Base-by-base conservation (phyloP, 441 rosid species). In the Bocquillonia castaneifolia region DNA sequence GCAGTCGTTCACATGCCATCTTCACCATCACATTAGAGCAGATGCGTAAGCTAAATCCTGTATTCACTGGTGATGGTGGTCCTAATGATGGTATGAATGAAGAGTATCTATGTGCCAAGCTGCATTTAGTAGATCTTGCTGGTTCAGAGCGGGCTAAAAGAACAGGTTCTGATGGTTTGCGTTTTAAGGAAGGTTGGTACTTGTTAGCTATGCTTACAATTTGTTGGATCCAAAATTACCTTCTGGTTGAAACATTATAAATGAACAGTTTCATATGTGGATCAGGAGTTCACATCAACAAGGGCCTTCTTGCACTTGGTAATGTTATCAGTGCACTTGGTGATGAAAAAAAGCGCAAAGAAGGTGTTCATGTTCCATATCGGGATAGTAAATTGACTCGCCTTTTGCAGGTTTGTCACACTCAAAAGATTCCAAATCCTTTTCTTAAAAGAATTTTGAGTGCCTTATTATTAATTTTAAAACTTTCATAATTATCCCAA, bases 291-390 rank as follows among this genome's bases (percentile, higher is more conserved):
- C 99, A 94, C 84, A 94, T 94, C 72, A 94, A 94, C 66, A 90
- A 80, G 83, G 99, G 99, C 47, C 98, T 94, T 63, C 97, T 94
- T 78, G 99, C 99, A 25, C 99, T 94, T 73, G 99, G 99, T 68
- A 94, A 94, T 76, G 99, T 94, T 64, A 94, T 94, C 68, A 94
- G 99, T 66, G 99, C 99, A 32, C 96, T 94, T 6, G 99, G 98
- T 52, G 99, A 94, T 67, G 99, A 94, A 74, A 94, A 90, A 83
- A 94, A 87, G 77, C 97, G 99, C 23, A 94, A 90, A 85, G 98
- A 94, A 59, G 88, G 97, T 51, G 83, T 78, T 32, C 99, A 92
- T 72, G 96, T 94, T 77, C 99, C 99, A 40, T 94, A 94, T 69
- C 86, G 99, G 66, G 99, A 92, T 74, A 94, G 99, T 84, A 94